Evolutionary conservation across 495 filamentous ascomycete genomes (phyloP), one percentile per base, ranked within the genome.

Genomic region (Aspergillus coremiiformis): DNA sequence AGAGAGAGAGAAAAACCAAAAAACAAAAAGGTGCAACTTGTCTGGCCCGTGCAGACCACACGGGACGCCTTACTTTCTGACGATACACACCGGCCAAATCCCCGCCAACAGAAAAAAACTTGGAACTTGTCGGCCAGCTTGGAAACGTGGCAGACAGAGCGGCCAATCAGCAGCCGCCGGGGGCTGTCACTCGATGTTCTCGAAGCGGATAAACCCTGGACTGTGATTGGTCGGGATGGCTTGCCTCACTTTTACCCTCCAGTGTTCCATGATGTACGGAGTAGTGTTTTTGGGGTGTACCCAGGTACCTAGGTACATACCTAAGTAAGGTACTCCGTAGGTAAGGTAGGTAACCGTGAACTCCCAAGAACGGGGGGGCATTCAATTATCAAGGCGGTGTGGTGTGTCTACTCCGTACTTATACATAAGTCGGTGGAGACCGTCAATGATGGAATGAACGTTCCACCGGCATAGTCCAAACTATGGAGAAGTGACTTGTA

Each of bases 171-270:
- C 3, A 17, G 20, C 27, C 37, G 48, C 43, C 27, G 27, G 39
- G n/a, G 45, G 45, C 26, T 50, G 45, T 52, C 47, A 55, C 49
- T 44, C 39, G 49, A 45, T 33, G 35, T 50, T 49, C 57, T 53
- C 46, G 52, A 55, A 53, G 35, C 33, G 29, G 47, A 41, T 47
- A 21, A 47, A 42, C 24, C 17, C 2, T 39, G 46, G 14, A 22
- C 22, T 23, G 43, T 51, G 24, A 55, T 55, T 55, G 53, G 54
- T 23, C 35, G 39, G 14, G 15, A n/a, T 9, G 14, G 21, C 17
- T 57, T 53, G 55, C 55, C 55, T 57, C 55, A 57, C 55, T 57
- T 49, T 52, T 14, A 12, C 15, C 20, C 29, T 19, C 21, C n/a
- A n/a, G n/a, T n/a, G n/a, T n/a, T n/a, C n/a, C n/a, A n/a, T n/a